A percentile compares a stretch with the other conserved stretches of the same genome.
Evolutionary conservation across 129 eudicot genomes (phyloP).

Genomic region (Ambrosia artemisiifolia): DNA sequence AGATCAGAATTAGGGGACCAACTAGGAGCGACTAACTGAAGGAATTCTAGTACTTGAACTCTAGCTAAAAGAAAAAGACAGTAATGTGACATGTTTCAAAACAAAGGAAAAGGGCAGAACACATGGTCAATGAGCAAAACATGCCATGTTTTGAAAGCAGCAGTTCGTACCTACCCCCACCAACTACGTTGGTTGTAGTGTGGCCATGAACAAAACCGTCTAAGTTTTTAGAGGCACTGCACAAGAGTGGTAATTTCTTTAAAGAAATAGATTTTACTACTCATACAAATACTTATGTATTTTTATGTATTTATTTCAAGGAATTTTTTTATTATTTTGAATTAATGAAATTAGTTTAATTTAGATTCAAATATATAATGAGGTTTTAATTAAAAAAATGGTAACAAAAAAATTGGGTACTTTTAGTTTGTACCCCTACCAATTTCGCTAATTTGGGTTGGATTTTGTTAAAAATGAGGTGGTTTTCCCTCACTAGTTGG

Average conservation of each 20-base stretch:
- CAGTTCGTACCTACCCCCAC: neutral
- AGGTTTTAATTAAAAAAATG: too few species aligned
- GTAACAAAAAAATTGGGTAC: too few species aligned
- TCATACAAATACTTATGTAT: too few species aligned
- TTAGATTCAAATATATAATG: too few species aligned
- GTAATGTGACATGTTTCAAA: neutral
- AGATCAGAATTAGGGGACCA: neutral
- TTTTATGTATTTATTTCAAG: too few species aligned
- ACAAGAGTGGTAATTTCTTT: neutral
- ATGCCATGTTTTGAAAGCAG: constrained; percentile 22
- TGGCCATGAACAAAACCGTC: neutral
- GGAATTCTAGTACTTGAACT: constrained; percentile 23
- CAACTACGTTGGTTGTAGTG: neutral
- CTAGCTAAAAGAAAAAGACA: constrained; percentile 27
- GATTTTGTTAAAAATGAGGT: too few species aligned
- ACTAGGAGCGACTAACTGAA: constrained; percentile 4
- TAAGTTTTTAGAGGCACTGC: neutral
- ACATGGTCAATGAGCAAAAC: constrained; percentile 10
- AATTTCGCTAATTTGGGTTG: too few species aligned
- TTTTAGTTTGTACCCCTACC: too few species aligned
- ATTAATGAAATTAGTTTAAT: too few species aligned
- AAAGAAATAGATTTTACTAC: too few species aligned
- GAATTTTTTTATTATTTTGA: too few species aligned
- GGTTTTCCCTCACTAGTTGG: too few species aligned
- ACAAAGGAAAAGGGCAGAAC: constrained; percentile 23